Evolutionary conservation across 2,329 filamentous ascomycete species (phyloP), one percentile per base, ranked within the genome.

Genomic region (Arthrobotrys musiformis): DNA sequence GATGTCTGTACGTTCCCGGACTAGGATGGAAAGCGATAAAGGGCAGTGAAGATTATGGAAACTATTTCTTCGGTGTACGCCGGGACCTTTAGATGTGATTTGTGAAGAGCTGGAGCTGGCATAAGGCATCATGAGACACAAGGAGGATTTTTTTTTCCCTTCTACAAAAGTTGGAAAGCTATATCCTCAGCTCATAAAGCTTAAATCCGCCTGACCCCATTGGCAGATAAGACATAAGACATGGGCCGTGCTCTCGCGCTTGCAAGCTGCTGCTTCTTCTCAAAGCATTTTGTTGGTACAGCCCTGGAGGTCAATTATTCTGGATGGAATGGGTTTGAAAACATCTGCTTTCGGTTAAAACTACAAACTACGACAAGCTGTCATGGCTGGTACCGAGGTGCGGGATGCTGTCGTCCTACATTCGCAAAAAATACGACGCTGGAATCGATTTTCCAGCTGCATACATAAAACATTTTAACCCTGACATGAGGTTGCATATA

Each of bases 31-130:
- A 88, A 84, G 89, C 93, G 83, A 90, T 97, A 3, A 83, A 85
- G 24, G 92, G 93, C 1, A 92, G 93, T 81, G 94, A 98, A 85
- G 89, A 89, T 82, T 89, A 93, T 82, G 94, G 94, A 8, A 99
- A 99, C 83, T 99, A 98, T 85, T 98, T 99, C 84, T 97, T 97
- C 83, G 95, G 89, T 7, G 90, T 97, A 48, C 89, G 90, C 84
- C 91, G 86, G 82, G 85, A 84, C 26, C 28, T 82, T 54, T 82
- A 79, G 77, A 70, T 61, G 6, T n/a, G 9, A 1, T 40, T 4
- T 61, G 54, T 28, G 33, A 40, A 48, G 9, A 28, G 33, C 42
- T 54, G 28, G 6, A 50, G 24, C 33, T 19, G 61, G 22, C 17
- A 48, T 35, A 42, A 30, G 26, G 30, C 26, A 26, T 24, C 60